phyloP scores from a whole-genome alignment of 2,329 filamentous ascomycete species.

The Botrytis medusae region DNA sequence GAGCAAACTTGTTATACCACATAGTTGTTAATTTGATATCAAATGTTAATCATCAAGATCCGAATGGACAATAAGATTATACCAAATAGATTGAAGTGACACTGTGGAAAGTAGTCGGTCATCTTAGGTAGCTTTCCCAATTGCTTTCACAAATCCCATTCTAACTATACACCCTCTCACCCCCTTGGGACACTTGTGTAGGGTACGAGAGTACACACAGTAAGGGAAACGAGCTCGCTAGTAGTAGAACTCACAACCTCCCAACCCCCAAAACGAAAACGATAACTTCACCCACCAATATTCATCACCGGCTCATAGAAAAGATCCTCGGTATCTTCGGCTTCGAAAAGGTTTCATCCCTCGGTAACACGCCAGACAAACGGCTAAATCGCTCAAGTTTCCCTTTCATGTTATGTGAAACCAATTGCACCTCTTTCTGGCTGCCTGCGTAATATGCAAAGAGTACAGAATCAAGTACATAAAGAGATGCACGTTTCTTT shows the following conservation, averaged over 20 bases:
- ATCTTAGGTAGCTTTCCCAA: background rate
- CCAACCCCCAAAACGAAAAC: background rate
- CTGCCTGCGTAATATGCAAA: constrained; percentile 9
- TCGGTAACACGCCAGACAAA: background rate
- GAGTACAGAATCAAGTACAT: constrained; percentile 10
- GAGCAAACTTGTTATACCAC: background rate
- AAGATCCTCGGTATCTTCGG: constrained; percentile 10
- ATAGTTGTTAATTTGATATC: background rate
- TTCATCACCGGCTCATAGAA: background rate
- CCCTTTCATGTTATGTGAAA: constrained; percentile 7
- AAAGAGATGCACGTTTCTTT: constrained; percentile 3
- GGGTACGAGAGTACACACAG: background rate
- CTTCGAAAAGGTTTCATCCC: background rate
- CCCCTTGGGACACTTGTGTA: background rate
- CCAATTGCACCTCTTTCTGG: constrained; percentile 1
- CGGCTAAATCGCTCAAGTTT: background rate
- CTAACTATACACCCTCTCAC: background rate
- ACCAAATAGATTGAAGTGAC: background rate
- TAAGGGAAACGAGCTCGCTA: background rate
- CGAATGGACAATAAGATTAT: background rate
- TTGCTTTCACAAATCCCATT: background rate
- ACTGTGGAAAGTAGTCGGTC: background rate
- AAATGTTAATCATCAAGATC: background rate
- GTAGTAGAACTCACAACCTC: background rate
- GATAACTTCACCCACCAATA: background rate